Conservation (phyloP, 768 basidiomycete species). For the Pleurotus cornucopiae region DNA sequence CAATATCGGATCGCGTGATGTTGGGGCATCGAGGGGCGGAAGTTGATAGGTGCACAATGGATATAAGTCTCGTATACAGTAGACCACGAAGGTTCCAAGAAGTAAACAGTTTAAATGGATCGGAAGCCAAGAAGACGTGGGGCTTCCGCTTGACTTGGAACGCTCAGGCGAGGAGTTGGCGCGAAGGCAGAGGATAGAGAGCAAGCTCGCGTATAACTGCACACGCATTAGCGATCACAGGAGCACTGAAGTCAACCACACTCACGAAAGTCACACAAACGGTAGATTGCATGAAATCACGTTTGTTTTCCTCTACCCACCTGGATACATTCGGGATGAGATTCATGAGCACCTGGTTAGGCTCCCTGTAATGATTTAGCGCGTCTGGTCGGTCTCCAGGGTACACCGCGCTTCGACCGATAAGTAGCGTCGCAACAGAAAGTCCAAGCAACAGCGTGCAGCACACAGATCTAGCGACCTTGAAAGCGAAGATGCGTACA, state of each 20-base stretch:
- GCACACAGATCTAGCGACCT: constrained; percentile 16
- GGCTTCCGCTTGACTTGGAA: constrained; percentile 3
- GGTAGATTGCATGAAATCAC: neutral
- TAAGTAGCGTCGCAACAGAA: constrained; percentile 5
- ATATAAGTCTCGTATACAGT: constrained; percentile 52
- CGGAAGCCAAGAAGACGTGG: neutral
- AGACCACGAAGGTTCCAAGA: constrained; percentile 34
- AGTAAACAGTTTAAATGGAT: constrained; percentile 24
- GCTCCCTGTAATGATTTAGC: neutral
- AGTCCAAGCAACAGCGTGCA: constrained; percentile 18
- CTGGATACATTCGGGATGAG: neutral
- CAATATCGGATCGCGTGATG: constrained; percentile 17
- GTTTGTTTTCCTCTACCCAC: neutral
- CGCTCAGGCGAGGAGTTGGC: constrained; percentile 24
- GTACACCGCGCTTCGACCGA: neutral
- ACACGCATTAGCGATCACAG: neutral
- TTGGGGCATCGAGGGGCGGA: constrained; percentile 34
- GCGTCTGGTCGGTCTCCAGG: neutral
- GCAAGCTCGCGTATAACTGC: constrained; percentile 37
- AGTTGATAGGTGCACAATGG: constrained; percentile 49
- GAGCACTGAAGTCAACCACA: too few relatives aligned
- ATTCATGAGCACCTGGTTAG: neutral
- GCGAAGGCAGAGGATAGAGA: constrained; percentile 33
- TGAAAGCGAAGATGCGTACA: constrained; percentile 18
- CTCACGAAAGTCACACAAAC: neutral